Conservation (phyloP, 164 flowering plant species). For the Vitis rupestris region DNA sequence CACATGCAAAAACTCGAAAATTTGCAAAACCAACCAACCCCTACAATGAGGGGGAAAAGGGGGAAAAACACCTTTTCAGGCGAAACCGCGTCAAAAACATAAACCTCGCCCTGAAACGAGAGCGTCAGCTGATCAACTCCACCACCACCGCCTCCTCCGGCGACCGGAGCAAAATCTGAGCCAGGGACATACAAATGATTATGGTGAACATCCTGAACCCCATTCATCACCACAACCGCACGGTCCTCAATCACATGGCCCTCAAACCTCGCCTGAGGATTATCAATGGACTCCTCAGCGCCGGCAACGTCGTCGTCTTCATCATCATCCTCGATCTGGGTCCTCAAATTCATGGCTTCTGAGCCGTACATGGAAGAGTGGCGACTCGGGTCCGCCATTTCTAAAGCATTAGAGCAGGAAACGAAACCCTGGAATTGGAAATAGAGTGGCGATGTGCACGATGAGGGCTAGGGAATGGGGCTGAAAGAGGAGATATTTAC, state of each 20-base stretch:
- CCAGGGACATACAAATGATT: constrained; percentile 16
- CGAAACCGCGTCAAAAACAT: constrained; percentile 60
- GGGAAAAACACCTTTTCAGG: constrained; percentile 45
- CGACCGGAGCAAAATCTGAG: constrained; percentile 13
- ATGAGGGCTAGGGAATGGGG: background rate
- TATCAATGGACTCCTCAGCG: constrained; percentile 32
- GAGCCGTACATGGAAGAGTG: constrained; percentile 22
- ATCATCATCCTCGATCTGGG: constrained; percentile 19
- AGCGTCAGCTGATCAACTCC: constrained; percentile 44
- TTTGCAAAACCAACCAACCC: background rate
- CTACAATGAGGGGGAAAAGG: background rate
- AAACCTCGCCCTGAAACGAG: constrained; percentile 68
- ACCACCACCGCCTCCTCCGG: constrained; percentile 5
- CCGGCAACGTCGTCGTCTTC: constrained; percentile 33
- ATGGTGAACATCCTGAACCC: constrained; percentile 21
- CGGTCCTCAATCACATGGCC: constrained; percentile 9
- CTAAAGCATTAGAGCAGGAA: constrained; percentile 6
- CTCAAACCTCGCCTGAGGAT: constrained; percentile 27
- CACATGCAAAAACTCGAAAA: background rate
- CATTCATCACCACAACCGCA: constrained; percentile 15
- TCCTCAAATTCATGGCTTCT: constrained; percentile 20
- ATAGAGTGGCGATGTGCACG: background rate
- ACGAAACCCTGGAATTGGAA: background rate
- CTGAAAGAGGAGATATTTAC: constrained; percentile 5
- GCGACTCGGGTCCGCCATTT: constrained; percentile 24